These are phyloP conservation scores for Wolfiporia cocos DNA, from an alignment of 1,284 basidiomycete species.

Conservation along the genomic window DNA sequence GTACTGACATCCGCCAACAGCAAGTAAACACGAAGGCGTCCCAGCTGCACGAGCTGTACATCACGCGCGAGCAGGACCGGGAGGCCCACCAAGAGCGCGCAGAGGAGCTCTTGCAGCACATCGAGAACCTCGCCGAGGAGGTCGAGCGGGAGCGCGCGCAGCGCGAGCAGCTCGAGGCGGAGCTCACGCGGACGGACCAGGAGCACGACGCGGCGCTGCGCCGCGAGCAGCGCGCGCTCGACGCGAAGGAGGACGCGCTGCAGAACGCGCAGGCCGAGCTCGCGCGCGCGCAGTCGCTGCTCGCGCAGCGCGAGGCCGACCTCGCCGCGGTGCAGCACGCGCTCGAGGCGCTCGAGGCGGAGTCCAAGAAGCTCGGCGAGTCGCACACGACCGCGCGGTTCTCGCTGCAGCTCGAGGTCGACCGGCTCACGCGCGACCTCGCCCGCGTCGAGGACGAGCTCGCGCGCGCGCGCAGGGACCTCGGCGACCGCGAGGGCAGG, in stretches of 20 bases:
- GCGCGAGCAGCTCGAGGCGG: conserved; percentile 50
- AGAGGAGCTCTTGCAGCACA: conserved; percentile 70
- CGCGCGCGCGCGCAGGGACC: conserved; percentile 64
- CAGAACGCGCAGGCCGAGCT: conserved; percentile 58
- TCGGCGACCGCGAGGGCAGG: conserved; percentile 62
- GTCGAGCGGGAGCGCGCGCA: conserved; percentile 50
- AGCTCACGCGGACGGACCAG: conserved; percentile 47
- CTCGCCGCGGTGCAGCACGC: conserved; percentile 70
- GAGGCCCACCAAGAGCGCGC: conserved; percentile 57
- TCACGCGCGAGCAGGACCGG: conserved; percentile 52
- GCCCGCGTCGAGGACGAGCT: conserved; percentile 80
- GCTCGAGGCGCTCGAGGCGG: conserved; percentile 58
- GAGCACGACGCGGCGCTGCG: conserved; percentile 56
- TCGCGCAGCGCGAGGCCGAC: conserved; percentile 68
- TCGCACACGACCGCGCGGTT: conserved; percentile 79
- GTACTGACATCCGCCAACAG: too few relatives aligned
- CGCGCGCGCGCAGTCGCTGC: conserved; percentile 50
- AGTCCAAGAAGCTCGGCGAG: conserved; percentile 74
- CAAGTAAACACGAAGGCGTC: conserved; percentile 59
- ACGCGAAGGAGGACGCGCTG: conserved; percentile 62
- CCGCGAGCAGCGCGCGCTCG: conserved; percentile 51
- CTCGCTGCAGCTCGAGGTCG: conserved; percentile 88
- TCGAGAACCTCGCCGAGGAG: conserved; percentile 69
- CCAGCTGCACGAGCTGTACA: conserved; percentile 62
- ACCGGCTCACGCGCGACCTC: conserved; percentile 83